phyloP scores from a whole-genome alignment of 2,329 filamentous ascomycete species.

The Emergomyces pasteurianus region DNA sequence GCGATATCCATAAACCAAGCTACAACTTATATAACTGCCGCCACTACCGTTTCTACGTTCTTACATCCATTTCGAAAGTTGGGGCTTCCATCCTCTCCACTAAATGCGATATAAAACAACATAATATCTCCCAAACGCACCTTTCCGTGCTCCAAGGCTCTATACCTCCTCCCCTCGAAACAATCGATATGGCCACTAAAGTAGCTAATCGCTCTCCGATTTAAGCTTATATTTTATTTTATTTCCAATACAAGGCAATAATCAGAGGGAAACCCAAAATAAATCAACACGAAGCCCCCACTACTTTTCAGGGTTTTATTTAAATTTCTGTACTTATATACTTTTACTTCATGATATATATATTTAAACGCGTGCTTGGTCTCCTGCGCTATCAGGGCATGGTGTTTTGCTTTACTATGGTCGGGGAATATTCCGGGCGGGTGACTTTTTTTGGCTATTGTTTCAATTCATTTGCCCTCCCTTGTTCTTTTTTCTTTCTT shows the following conservation, averaged over 20 bases:
- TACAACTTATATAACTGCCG: background rate
- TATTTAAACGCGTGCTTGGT: background rate
- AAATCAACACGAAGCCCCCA: background rate
- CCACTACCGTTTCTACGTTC: background rate
- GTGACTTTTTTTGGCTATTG: background rate
- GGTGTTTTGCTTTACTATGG: background rate
- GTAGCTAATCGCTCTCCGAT: background rate
- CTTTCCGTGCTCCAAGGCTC: background rate
- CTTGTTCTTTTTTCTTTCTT: too few species aligned
- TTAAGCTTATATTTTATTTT: background rate
- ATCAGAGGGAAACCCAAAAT: background rate
- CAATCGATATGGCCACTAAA: background rate
- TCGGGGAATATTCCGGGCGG: background rate
- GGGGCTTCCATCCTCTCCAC: background rate
- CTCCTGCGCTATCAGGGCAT: background rate
- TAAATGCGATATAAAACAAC: background rate
- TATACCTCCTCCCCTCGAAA: background rate
- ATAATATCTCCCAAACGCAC: background rate
- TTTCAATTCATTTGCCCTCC: background rate
- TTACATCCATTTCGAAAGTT: background rate
- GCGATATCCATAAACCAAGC: background rate
- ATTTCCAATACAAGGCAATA: background rate
- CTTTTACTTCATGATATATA: background rate
- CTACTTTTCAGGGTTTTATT: background rate
- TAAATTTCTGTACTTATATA: background rate